phyloP scores from a whole-genome alignment of 495 filamentous ascomycete species.

The Parachaetomium inaequale region DNA sequence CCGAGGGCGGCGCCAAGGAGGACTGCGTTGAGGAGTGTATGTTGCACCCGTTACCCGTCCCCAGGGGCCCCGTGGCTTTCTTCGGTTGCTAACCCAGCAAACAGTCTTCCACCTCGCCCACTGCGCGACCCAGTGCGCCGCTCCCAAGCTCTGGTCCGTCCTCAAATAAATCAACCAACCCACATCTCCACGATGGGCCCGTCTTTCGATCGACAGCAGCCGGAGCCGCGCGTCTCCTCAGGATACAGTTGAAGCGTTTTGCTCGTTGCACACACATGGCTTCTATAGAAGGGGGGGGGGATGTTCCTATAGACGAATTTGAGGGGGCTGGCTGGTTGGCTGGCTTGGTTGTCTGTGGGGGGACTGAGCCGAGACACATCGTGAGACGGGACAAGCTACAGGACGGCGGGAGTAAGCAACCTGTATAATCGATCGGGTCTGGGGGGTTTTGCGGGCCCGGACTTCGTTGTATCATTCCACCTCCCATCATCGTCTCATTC shows the following conservation, averaged over 20 bases:
- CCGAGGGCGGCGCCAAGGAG: constrained; percentile 63
- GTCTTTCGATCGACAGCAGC: constrained; percentile 1
- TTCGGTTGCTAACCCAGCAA: neutral
- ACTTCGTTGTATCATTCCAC: constrained; percentile 27
- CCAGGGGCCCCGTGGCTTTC: neutral
- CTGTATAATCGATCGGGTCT: constrained; percentile 19
- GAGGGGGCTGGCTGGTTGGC: neutral
- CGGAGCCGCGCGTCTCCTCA: constrained; percentile 8
- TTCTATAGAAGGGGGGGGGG: constrained; percentile 14
- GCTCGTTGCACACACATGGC: constrained; percentile 8
- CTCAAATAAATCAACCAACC: constrained; percentile 69
- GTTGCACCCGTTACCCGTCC: constrained; percentile 36
- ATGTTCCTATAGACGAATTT: constrained; percentile 12
- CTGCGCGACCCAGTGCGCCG: constrained; percentile 86
- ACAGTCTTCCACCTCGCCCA: constrained; percentile 97
- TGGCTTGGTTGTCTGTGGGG: neutral
- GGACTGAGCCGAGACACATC: neutral
- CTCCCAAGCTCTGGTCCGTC: constrained; percentile 86
- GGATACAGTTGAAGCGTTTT: constrained; percentile 17
- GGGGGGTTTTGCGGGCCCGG: constrained; percentile 10
- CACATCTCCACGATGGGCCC: constrained; percentile 1
- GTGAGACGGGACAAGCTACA: neutral
- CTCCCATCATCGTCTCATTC: constrained; percentile 20
- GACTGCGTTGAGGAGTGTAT: constrained; percentile 99
- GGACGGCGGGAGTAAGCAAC: constrained; percentile 6